These are phyloP conservation scores for Cladophialophora bantiana DNA, from an alignment of 2,329 filamentous ascomycete genomes.

Conservation along the genomic window DNA sequence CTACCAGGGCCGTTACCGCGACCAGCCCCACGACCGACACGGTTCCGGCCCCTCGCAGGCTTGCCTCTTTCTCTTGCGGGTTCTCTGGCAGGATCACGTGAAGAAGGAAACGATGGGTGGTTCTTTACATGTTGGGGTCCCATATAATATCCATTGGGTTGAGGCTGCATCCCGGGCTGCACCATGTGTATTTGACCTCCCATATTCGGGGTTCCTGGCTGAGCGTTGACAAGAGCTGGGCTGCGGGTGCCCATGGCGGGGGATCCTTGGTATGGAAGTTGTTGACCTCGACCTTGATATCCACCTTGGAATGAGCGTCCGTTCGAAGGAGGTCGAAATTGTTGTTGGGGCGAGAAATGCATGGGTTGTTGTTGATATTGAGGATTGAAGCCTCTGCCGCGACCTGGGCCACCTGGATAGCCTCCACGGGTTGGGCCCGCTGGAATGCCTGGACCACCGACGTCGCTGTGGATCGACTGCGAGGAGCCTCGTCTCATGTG, in stretches of 20 bases:
- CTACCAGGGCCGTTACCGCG: constrained; percentile 39
- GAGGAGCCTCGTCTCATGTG: constrained; percentile 88
- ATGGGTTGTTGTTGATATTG: constrained; percentile 58
- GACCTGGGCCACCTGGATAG: constrained; percentile 60
- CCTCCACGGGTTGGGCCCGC: constrained; percentile 55
- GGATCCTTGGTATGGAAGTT: constrained; percentile 66
- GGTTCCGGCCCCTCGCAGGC: constrained; percentile 36
- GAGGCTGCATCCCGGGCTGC: constrained; percentile 63
- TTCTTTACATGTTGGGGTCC: constrained; percentile 66
- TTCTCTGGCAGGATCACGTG: constrained; percentile 39
- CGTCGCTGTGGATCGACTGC: constrained; percentile 79
- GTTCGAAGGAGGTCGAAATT: constrained; percentile 59
- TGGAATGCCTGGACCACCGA: constrained; percentile 66
- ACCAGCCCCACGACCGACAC: constrained; percentile 39
- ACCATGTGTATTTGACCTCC: constrained; percentile 72
- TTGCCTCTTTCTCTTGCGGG: constrained; percentile 47
- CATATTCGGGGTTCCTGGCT: constrained; percentile 72
- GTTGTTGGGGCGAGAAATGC: constrained; percentile 62
- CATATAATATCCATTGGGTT: constrained; percentile 65
- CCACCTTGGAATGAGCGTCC: constrained; percentile 60
- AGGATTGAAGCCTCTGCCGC: constrained; percentile 63
- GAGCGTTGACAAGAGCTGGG: constrained; percentile 69
- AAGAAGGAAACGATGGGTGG: constrained; percentile 48
- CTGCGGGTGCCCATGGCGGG: constrained; percentile 70
- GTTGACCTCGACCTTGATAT: constrained; percentile 51